phyloP scores from a whole-genome alignment of 768 basidiomycete genomes.

The Floccularia luteovirens region DNA sequence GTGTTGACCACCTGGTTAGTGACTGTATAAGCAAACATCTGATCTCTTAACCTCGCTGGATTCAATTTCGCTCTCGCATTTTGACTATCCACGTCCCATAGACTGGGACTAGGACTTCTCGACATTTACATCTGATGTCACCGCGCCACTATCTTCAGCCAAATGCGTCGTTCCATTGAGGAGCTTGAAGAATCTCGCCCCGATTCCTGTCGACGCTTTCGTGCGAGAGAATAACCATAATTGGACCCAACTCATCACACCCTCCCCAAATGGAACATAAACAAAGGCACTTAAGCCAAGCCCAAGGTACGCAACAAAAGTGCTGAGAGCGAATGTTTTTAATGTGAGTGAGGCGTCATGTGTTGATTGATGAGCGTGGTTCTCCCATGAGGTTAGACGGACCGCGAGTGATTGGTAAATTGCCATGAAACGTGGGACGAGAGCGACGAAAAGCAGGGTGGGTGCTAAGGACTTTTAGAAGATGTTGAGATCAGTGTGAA shows the following conservation, averaged over 20 bases:
- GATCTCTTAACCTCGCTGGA: slow-evolving; percentile 68
- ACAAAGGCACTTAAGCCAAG: slow-evolving; percentile 92
- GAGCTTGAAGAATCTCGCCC: slow-evolving; percentile 14
- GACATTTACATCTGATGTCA: slow-evolving; percentile 3
- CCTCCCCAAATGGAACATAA: slow-evolving; percentile 90
- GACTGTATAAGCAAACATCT: slow-evolving; percentile 91
- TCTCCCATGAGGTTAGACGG: slow-evolving; percentile 82
- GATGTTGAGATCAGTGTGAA: background rate
- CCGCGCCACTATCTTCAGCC: background rate
- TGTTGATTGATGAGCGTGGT: slow-evolving; percentile 75
- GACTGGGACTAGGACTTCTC: slow-evolving; percentile 8
- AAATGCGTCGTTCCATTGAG: slow-evolving; percentile 26
- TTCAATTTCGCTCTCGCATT: slow-evolving; percentile 54
- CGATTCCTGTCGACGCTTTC: slow-evolving; percentile 9
- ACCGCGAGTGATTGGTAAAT: slow-evolving; percentile 65
- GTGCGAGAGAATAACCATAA: slow-evolving; percentile 29
- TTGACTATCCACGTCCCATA: slow-evolving; percentile 48
- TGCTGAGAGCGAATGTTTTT: slow-evolving; percentile 86
- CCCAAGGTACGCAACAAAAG: slow-evolving; percentile 86
- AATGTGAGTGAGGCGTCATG: slow-evolving; percentile 76
- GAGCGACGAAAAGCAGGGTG: slow-evolving; percentile 71
- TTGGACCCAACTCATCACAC: slow-evolving; percentile 60
- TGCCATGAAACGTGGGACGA: slow-evolving; percentile 75
- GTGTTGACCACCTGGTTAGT: slow-evolving; percentile 82
- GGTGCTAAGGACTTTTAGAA: slow-evolving; percentile 61